A percentile compares a stretch with the other conserved stretches of the same genome.
These are phyloP conservation scores for Penicillium olsonii DNA, from an alignment of 2,329 filamentous ascomycete species.

Conservation along the genomic window DNA sequence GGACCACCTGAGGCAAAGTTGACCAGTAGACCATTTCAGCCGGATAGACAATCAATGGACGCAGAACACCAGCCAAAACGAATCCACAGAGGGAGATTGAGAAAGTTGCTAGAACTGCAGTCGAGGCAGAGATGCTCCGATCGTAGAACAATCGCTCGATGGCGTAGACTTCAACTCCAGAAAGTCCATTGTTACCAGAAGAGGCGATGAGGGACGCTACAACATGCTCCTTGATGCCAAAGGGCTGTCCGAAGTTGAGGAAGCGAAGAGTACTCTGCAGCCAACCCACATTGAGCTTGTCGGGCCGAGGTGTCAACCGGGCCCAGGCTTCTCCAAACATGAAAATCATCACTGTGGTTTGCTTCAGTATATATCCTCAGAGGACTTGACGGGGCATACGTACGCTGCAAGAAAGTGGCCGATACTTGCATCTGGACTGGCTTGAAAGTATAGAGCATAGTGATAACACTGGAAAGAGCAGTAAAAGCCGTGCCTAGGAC, in stretches of 20 bases:
- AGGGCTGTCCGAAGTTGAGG: constrained; percentile 23
- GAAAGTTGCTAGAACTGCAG: constrained; percentile 53
- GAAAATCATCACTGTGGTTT: constrained; percentile 16
- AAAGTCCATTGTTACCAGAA: constrained; percentile 53
- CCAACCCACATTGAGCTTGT: constrained; percentile 15
- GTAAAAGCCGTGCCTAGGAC: constrained; percentile 22
- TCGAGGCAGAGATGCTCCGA: constrained; percentile 47
- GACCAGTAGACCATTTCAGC: constrained; percentile 60
- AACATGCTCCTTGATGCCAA: constrained; percentile 54
- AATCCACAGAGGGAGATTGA: constrained; percentile 60
- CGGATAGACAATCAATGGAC: constrained; percentile 58
- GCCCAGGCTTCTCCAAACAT: constrained; percentile 21
- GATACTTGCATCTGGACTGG: constrained; percentile 20
- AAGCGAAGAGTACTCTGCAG: constrained; percentile 19
- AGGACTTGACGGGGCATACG: too few species aligned
- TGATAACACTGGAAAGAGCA: constrained; percentile 25
- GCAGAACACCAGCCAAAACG: constrained; percentile 55
- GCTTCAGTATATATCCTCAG: too few species aligned
- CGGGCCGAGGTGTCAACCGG: constrained; percentile 15
- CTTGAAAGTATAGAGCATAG: constrained; percentile 27
- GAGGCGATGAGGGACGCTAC: constrained; percentile 58
- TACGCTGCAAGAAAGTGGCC: constrained; percentile 22
- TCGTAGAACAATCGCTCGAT: constrained; percentile 57
- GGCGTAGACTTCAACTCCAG: constrained; percentile 46
- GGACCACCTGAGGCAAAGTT: constrained; percentile 55